Evolutionary conservation across 441 rosid species (phyloP), one percentile per base, ranked within the genome.

Genomic region (Rhodomyrtus psidioides): DNA sequence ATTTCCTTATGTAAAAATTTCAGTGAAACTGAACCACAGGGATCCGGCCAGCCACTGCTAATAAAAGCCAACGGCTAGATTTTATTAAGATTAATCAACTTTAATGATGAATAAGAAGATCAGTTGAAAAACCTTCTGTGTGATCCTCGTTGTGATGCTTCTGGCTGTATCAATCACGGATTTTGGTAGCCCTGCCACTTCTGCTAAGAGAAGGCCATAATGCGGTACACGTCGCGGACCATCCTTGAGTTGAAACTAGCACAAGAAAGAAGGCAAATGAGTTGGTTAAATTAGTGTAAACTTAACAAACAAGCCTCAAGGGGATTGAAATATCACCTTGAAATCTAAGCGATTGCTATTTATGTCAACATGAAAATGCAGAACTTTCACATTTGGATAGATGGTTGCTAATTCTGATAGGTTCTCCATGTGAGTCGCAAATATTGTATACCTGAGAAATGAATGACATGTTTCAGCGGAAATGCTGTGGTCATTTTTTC

Each of bases 351-450:
- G 96, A 88, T 93, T 93, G 91, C 91, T 94, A 88, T 87, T 93
- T 85, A 92, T 88, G 87, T 92, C 98, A 81, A 97, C 99, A 42
- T 92, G 85, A 42, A 97, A 95, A 91, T 94, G 99, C 88, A 95
- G 94, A 88, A 95, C 90, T 92, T 95, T 97, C 88, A 94, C 96
- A 87, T 95, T 96, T 53, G 99, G 98, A 86, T 97, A 95, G 85
- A 96, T 92, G 82, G 96, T 94, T 76, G 99, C 97, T 82, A 96
- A 91, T 92, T 94, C 98, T 5, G 95, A 91, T n/a, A 96, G 92
- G 88, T 92, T 94, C 91, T 97, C 98, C 97, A 95, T 96, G 86
- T 96, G 99, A 58, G 98, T 96, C 53, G 99, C 96, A 87, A 97
- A 97, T 89, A 97, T 92, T 55, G 97, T 94, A 85, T 94, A 96